Evolutionary conservation across 805 yeast species (phyloP), one percentile per base, ranked within the genome.

Genomic region (Candida dajiaensis): DNA sequence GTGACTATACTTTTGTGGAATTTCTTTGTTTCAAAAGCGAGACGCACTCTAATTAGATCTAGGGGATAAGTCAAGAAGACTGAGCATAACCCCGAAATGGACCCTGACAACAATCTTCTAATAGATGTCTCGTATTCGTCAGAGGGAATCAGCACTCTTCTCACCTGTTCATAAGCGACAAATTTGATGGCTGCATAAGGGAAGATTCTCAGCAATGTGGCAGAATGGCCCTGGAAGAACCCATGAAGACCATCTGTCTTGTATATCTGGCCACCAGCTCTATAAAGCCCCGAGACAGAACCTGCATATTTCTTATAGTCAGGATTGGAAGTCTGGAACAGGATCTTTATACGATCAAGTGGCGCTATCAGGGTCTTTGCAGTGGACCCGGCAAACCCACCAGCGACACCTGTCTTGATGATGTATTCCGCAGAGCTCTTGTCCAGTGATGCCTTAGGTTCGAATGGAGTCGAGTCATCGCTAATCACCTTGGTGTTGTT

Each of bases 161-260:
- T 69, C 41, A 90, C 80, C 65, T 94, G 98, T 67, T 94, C 99
- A 65, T 94, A 94, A 10, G 95, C 90, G 15, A 94, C 96, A 65
- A 92, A 94, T 64, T 94, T 94, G 59, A 94, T 86, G 11, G 97
- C 96, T 4, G 99, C 97, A 64, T 94, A 94, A 1, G 99, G 99
- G 64, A 94, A 92, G 3, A 94, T 88, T 51, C 99, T 74, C 38
- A 90, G 65, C 43, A 94, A 69, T 0, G 99, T 94, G 1, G 95
- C 97, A 5, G 96, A 87, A 64, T 94, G 99, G 37, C 99, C 99
- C 59, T 92, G 96, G 63, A 81, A 92, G 45, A 94, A 77, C 2
- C 99, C 99, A 38, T 69, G 51, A 1, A 81, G 41, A 16, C 98
- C 98, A 63, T 89, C 94, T 43, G 69, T 72, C 8, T 55, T 46